phyloP scores from a whole-genome alignment of 352 stramenopile species.

The Aphanomyces cochlioides region DNA sequence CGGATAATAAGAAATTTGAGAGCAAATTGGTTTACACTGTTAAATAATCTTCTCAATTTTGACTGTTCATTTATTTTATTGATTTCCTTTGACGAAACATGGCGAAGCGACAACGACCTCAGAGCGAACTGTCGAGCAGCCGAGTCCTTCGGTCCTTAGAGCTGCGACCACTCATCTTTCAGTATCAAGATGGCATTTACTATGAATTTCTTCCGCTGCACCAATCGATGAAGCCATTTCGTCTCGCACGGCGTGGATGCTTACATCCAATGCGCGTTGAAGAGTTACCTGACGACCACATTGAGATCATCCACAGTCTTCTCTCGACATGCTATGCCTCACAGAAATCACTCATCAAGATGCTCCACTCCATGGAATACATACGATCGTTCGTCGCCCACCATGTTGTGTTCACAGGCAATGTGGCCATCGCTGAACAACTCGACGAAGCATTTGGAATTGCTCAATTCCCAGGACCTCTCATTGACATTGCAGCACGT shows the following conservation, averaged over 20 bases:
- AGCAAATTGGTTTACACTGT: not conserved
- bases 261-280: not conserved
- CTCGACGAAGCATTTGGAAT: slow-evolving; percentile 15
- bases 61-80: not conserved
- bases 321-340: not conserved
- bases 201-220: slow-evolving; percentile 4
- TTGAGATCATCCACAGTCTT: not conserved
- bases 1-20: not conserved
- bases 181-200: slow-evolving; percentile 19
- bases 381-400: slow-evolving; percentile 1
- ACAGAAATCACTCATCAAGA: not conserved
- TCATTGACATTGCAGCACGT: slow-evolving; percentile 28
- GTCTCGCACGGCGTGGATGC: not conserved
- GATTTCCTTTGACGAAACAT: not conserved
- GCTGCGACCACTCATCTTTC: slow-evolving; percentile 1
- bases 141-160: not conserved
- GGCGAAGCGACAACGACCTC: not conserved
- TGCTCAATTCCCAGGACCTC: not conserved
- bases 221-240: slow-evolving; percentile 1
- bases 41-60: slow-evolving; percentile 4
- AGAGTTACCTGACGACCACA: slow-evolving; percentile 1
- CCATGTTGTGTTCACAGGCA: not conserved
- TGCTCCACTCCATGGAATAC: slow-evolving; percentile 5
- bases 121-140: not conserved
- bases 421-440: not conserved